These are phyloP conservation scores for Cladosporium sp. DNA, from an alignment of 2,329 filamentous ascomycete genomes.

Conservation along the genomic window DNA sequence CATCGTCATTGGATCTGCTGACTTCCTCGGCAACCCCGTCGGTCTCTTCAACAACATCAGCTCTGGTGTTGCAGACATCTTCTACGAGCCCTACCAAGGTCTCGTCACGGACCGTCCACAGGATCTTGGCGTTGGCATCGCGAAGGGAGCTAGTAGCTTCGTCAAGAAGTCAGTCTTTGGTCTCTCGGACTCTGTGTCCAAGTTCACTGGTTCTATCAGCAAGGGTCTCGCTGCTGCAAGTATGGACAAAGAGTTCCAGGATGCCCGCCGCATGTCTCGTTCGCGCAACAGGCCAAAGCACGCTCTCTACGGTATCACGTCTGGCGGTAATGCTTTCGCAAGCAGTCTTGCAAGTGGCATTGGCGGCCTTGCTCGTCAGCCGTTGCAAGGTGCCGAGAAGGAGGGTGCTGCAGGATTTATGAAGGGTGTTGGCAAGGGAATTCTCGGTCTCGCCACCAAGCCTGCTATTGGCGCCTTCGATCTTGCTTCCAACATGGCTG, in stretches of 20 bases:
- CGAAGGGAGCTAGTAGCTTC: conserved; percentile 93
- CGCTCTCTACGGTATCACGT: conserved; percentile 90
- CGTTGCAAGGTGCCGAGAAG: conserved; percentile 90
- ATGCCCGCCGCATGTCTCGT: conserved; percentile 87
- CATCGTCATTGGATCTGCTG: conserved; percentile 92
- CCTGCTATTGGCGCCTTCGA: conserved; percentile 95
- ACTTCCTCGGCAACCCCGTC: conserved; percentile 96
- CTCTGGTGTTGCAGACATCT: conserved; percentile 94
- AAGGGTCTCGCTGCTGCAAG: conserved; percentile 95
- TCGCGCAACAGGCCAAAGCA: conserved; percentile 95
- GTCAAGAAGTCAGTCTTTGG: conserved; percentile 99
- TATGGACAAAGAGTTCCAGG: conserved; percentile 97
- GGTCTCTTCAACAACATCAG: conserved; percentile 98
- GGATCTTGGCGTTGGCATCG: conserved; percentile 90
- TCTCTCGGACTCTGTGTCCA: conserved; percentile 94
- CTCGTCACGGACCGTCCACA: conserved; percentile 94
- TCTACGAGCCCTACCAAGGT: conserved; percentile 98
- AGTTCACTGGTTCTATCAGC: conserved; percentile 93
- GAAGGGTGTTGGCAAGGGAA: conserved; percentile 93
- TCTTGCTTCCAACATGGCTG: conserved; percentile 91
- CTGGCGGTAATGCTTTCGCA: conserved; percentile 91
- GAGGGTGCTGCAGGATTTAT: conserved; percentile 93
- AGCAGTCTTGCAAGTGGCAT: conserved; percentile 91
- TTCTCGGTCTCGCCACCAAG: conserved; percentile 92
- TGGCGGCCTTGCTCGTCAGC: conserved; percentile 86